Evolutionary conservation across 2,329 filamentous ascomycete genomes (phyloP).

Genomic region (Colletotrichum phormii): DNA sequence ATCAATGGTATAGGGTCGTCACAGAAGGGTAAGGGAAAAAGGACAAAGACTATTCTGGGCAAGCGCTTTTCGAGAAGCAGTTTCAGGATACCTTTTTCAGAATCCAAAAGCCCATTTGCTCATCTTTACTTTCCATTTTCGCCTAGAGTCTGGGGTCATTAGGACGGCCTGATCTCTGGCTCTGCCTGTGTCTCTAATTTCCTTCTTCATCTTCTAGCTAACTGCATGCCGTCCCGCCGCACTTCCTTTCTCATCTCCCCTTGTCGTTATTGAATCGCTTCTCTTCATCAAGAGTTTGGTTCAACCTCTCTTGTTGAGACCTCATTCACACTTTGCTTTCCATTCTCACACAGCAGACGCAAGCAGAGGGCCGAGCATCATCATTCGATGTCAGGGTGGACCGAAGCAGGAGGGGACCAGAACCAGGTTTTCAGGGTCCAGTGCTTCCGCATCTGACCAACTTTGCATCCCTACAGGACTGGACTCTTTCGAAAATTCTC

Average conservation of each 20-base stretch:
- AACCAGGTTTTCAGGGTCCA: constrained; percentile 18
- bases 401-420: constrained; percentile 14
- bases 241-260: constrained; percentile 14
- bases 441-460: constrained; percentile 20
- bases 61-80: constrained; percentile 25
- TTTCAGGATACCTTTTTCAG: constrained; percentile 34
- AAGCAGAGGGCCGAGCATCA: constrained; percentile 21
- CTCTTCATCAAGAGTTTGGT: constrained; percentile 3
- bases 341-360: constrained; percentile 2
- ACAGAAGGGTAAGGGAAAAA: constrained; percentile 14
- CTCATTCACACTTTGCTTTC: not conserved
- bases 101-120: constrained; percentile 15
- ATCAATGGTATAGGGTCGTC: constrained; percentile 14
- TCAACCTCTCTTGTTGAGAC: constrained; percentile 32
- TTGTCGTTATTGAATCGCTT: constrained; percentile 10
- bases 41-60: constrained; percentile 17
- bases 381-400: constrained; percentile 18
- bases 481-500: constrained; percentile 10
- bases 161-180: constrained; percentile 26
- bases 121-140: constrained; percentile 13
- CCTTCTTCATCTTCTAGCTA: constrained; percentile 21
- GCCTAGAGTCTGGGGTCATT: constrained; percentile 1
- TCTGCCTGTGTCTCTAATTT: constrained; percentile 18
- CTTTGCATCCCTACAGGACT: constrained; percentile 16
- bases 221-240: constrained; percentile 10